phyloP scores from a whole-genome alignment of 805 yeast genomes.

The Ogataea glucozyma region DNA sequence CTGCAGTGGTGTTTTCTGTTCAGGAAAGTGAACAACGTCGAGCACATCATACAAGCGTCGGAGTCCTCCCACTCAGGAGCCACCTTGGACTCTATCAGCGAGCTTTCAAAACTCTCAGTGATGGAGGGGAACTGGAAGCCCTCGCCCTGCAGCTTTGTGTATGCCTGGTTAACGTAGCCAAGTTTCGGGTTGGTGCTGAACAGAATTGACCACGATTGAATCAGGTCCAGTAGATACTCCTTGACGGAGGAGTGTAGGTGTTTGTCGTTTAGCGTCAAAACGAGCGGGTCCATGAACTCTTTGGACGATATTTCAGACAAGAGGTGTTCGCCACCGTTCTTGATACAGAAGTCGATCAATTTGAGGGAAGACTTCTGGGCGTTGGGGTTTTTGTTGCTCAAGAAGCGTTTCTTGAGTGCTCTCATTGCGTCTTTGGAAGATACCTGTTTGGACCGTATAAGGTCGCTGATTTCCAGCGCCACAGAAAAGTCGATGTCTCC shows the following conservation, averaged over 20 bases:
- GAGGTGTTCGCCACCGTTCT: conserved; percentile 90
- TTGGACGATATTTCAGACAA: conserved; percentile 74
- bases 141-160: conserved; percentile 57
- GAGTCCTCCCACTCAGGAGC: conserved; percentile 99
- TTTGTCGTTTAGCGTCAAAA: conserved; percentile 40
- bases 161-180: conserved; percentile 61
- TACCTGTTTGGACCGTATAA: conserved; percentile 78
- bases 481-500: conserved; percentile 76
- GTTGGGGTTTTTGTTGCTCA: conserved; percentile 68
- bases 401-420: conserved; percentile 71
- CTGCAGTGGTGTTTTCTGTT: conserved; percentile 96
- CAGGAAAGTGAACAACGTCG: conserved; percentile 72
- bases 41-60: conserved; percentile 93
- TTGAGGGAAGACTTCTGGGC: conserved; percentile 73
- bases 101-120: conserved; percentile 38
- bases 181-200: conserved; percentile 68
- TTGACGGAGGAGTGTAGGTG: conserved; percentile 53
- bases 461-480: conserved; percentile 84
- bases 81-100: conserved; percentile 79
- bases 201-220: conserved; percentile 78
- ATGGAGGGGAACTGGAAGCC: conserved; percentile 69
- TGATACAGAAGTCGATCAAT: conserved; percentile 81
- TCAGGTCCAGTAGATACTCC: conserved; percentile 55
- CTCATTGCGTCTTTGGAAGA: conserved; percentile 83
- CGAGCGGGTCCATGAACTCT: conserved; percentile 82